phyloP scores from a whole-genome alignment of 1,284 basidiomycete genomes.

The Malassezia furfur region DNA sequence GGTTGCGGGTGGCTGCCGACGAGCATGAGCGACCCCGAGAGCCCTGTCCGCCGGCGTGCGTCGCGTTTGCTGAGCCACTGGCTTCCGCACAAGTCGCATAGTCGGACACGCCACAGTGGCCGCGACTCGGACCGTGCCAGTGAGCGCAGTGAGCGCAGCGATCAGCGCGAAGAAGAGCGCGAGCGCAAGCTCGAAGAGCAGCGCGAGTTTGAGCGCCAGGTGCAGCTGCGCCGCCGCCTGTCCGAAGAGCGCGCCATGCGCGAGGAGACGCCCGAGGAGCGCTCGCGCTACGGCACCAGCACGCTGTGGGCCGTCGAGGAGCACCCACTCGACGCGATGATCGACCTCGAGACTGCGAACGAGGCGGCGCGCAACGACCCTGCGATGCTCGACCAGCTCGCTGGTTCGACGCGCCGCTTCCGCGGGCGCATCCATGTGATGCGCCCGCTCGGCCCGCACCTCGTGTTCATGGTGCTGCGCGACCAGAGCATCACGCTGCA shows the following conservation, averaged over 20 bases:
- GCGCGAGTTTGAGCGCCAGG: constrained; percentile 12
- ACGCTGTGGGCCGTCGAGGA: constrained; percentile 7
- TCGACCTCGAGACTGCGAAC: constrained; percentile 20
- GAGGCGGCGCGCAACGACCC: constrained; percentile 22
- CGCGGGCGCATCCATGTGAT: constrained; percentile 38
- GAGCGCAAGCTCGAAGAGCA: constrained; percentile 10
- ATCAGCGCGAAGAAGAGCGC: neutral
- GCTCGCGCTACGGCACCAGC: constrained; percentile 25
- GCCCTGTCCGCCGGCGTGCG: neutral
- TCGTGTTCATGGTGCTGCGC: constrained; percentile 41
- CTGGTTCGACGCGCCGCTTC: constrained; percentile 13
- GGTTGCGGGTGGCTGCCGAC: neutral
- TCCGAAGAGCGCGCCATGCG: constrained; percentile 20
- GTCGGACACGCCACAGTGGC: neutral
- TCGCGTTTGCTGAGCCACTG: neutral
- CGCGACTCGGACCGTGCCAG: neutral
- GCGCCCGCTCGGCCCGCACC: constrained; percentile 32
- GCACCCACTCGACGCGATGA: constrained; percentile 10
- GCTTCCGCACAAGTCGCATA: neutral
- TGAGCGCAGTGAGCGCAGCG: neutral
- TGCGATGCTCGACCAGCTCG: constrained; percentile 16
- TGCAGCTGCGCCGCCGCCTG: constrained; percentile 14
- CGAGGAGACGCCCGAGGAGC: constrained; percentile 33
- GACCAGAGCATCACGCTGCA: constrained; percentile 37
- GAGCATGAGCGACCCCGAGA: neutral